These are phyloP conservation scores for Aspergillus brunneoviolaceus DNA, from an alignment of 2,329 filamentous ascomycete species.

Conservation along the genomic window DNA sequence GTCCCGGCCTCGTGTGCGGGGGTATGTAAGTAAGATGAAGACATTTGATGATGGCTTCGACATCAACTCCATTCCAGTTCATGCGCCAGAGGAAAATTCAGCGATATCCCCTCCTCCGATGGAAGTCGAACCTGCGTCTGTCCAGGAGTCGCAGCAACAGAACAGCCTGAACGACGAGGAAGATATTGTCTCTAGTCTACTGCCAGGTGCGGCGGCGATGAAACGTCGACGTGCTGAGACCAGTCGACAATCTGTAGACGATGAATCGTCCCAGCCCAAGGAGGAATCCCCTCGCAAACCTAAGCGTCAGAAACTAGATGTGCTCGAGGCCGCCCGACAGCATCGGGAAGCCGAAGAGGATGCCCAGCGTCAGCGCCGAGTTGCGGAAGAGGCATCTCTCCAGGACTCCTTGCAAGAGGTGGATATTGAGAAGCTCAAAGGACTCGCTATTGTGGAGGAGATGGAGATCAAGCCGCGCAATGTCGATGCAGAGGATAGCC, in stretches of 20 bases:
- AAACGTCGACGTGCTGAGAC: constrained; percentile 73
- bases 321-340: constrained; percentile 63
- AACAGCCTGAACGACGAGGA: constrained; percentile 37
- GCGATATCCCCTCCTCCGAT: constrained; percentile 17
- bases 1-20: constrained; percentile 29
- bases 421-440: constrained; percentile 70
- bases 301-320: constrained; percentile 63
- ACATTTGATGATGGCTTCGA: constrained; percentile 67
- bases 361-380: constrained; percentile 53
- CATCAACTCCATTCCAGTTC: constrained; percentile 40
- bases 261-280: constrained; percentile 21
- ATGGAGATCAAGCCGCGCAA: constrained; percentile 59
- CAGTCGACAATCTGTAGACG: constrained; percentile 48
- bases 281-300: constrained; percentile 39
- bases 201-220: constrained; percentile 72
- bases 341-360: constrained; percentile 54
- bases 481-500: constrained; percentile 47
- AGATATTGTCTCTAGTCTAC: constrained; percentile 68
- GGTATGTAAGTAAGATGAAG: constrained; percentile 59
- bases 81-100: constrained; percentile 29
- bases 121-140: constrained; percentile 21
- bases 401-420: constrained; percentile 60
- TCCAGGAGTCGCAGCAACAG: constrained; percentile 30
- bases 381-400: constrained; percentile 54
- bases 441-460: constrained; percentile 73